These are phyloP conservation scores for Ogataea hybrid DNA, from an alignment of 1,139 yeast genomes.

Conservation along the genomic window DNA sequence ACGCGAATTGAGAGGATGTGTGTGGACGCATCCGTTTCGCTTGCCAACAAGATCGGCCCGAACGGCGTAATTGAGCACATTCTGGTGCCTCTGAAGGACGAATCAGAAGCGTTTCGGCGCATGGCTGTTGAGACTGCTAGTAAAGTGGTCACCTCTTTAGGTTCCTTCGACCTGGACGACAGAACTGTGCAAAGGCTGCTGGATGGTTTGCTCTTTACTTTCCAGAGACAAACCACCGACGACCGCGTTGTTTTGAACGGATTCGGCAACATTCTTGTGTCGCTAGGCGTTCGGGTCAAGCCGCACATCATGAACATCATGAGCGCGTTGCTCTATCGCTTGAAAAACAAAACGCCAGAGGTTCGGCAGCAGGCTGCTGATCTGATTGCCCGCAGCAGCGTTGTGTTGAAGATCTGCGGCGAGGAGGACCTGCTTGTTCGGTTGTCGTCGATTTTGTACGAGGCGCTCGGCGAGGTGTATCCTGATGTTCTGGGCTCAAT, in stretches of 20 bases:
- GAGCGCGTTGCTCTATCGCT: constrained; percentile 68
- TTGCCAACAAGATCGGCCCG: constrained; percentile 70
- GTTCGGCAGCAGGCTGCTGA: constrained; percentile 88
- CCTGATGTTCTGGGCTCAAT: constrained; percentile 93
- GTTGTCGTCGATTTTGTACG: constrained; percentile 76
- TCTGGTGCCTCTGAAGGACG: constrained; percentile 68
- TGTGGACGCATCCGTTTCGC: constrained; percentile 66
- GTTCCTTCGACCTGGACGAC: constrained; percentile 52
- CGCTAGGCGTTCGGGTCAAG: constrained; percentile 65
- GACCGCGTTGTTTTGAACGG: constrained; percentile 58
- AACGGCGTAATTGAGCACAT: constrained; percentile 57
- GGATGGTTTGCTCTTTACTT: constrained; percentile 82
- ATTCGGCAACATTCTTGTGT: constrained; percentile 63
- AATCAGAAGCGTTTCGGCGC: constrained; percentile 72
- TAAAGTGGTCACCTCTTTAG: constrained; percentile 43
- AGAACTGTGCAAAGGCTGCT: constrained; percentile 65
- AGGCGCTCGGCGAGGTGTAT: constrained; percentile 90
- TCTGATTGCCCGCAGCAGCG: constrained; percentile 63
- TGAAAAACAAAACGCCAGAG: constrained; percentile 70
- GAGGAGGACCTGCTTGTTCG: constrained; percentile 64
- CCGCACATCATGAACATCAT: constrained; percentile 78
- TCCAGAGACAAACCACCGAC: constrained; percentile 70
- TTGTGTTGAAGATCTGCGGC: constrained; percentile 64
- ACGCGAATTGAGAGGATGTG: constrained; percentile 56
- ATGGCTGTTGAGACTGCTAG: constrained; percentile 77